phyloP scores from a whole-genome alignment of 129 eudicot genomes.

The Escallonia herrerae region DNA sequence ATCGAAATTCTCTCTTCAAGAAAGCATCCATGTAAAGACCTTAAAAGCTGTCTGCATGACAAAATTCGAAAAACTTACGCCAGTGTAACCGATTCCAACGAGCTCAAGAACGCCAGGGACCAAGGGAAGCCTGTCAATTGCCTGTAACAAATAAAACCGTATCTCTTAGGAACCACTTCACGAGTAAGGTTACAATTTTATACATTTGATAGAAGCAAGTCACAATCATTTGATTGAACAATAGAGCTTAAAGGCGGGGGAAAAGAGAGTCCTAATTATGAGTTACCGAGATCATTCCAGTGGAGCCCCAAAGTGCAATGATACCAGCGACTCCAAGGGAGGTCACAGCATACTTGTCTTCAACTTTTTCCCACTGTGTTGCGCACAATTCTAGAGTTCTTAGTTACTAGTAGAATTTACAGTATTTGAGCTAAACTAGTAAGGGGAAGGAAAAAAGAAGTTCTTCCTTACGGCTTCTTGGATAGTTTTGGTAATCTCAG shows the following conservation, averaged over 20 bases:
- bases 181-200: too few relatives aligned
- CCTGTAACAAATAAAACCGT: constrained; percentile 30
- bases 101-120: constrained; percentile 92
- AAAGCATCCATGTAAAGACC: too few relatives aligned
- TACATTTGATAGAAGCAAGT: too few relatives aligned
- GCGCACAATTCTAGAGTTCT: too few relatives aligned
- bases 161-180: too few relatives aligned
- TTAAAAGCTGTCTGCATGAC: too few relatives aligned
- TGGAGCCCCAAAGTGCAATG: constrained; percentile 55
- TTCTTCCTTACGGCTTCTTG: constrained; percentile 57
- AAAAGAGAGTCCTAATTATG: not conserved
- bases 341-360: constrained; percentile 90
- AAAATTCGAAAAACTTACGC: constrained; percentile 43
- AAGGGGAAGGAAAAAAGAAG: not conserved
- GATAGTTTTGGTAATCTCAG: constrained; percentile 57
- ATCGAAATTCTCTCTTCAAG: too few relatives aligned
- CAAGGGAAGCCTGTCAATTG: constrained; percentile 91
- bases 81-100: constrained; percentile 91
- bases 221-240: too few relatives aligned
- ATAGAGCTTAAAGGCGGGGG: too few relatives aligned
- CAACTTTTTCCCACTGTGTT: constrained; percentile 85
- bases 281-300: constrained; percentile 81
- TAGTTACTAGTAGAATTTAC: too few relatives aligned
- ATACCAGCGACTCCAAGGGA: constrained; percentile 70
- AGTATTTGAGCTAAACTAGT: not conserved